Base-by-base conservation (phyloP, 1,284 basidiomycete genomes). In the Microbotryum intermedium region DNA sequence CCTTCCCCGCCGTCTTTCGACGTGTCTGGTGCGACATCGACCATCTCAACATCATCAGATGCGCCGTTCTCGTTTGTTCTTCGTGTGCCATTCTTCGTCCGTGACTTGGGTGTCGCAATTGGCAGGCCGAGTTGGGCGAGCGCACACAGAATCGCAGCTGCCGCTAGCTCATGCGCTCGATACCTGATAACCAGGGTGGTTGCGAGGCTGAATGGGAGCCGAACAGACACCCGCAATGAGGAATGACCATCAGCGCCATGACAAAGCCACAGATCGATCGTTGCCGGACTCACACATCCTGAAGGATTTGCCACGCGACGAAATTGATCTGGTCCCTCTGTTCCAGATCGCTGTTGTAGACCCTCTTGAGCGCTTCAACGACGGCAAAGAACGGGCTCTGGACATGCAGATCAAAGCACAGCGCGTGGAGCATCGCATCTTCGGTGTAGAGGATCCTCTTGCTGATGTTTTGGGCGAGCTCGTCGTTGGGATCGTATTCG, bases 331-430 rank as follows among this genome's bases (percentile, higher is more conserved):
- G 30, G 21, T 44, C 11, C 16, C 26, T 53, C 10, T 6, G 8
- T 20, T 50, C 53, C 9, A 8, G 18, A 18, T 61, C 60, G 30
- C 48, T 53, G 34, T 46, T 48, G 60, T 59, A 64, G 6, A 54
- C 6, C 29, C 30, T 25, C 42, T 62, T 50, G 18, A 58, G 53
- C 1, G 49, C 57, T 26, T 60, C 49, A 13, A 60, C 52, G 20
- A 64, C 48, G 2, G 62, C n/a, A 8, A 56, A 58, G 43, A 71
- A 68, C 26, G 72, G 71, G 21, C 70, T 66, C 28, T 65, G 53
- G 1, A 72, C 53, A 3, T 66, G 67, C 53, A 73, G 56, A 34
- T 73, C 71, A 59, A 68, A 73, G 59, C 70, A 69, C 26, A 72
- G 62, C 7, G 61, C 49, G 13, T 62, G 55, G 5, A 71, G 53